phyloP scores from a whole-genome alignment of 2,329 filamentous ascomycete species.

The Capronia coronata region DNA sequence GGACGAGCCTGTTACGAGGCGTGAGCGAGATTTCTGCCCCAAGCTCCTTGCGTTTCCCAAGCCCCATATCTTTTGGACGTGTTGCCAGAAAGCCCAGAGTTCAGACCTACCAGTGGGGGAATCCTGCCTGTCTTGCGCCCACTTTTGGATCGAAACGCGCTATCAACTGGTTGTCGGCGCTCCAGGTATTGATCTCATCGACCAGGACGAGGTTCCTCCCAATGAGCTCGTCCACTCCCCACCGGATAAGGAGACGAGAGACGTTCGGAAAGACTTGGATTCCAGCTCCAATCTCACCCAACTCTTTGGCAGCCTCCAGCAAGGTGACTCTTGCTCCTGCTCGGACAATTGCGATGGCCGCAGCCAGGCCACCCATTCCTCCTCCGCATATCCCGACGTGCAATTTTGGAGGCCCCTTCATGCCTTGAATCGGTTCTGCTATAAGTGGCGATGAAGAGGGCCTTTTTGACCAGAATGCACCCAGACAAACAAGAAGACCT shows the following conservation, averaged over 20 bases:
- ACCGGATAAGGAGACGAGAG: slow-evolving; percentile 36
- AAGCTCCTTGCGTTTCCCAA: too few species aligned
- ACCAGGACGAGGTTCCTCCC: slow-evolving; percentile 39
- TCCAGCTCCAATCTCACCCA: slow-evolving; percentile 37
- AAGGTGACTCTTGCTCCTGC: slow-evolving; percentile 39
- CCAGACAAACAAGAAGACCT: too few species aligned
- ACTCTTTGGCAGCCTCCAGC: slow-evolving; percentile 38
- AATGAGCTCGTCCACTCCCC: slow-evolving; percentile 38
- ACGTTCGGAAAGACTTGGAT: slow-evolving; percentile 40
- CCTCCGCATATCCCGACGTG: slow-evolving; percentile 34
- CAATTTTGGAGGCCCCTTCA: slow-evolving; percentile 14
- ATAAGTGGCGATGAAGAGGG: too few species aligned
- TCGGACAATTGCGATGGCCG: slow-evolving; percentile 39
- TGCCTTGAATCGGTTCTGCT: too few species aligned
- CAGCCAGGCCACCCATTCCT: slow-evolving; percentile 40
- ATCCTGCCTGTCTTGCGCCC: slow-evolving; percentile 18
- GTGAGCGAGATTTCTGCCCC: not conserved
- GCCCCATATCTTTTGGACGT: too few species aligned
- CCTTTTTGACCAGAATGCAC: too few species aligned
- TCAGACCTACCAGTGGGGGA: slow-evolving; percentile 17
- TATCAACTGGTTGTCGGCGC: slow-evolving; percentile 26
- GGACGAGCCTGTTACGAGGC: slow-evolving; percentile 35
- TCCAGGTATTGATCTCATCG: slow-evolving; percentile 36
- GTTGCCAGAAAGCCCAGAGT: not conserved
- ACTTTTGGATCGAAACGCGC: slow-evolving; percentile 15